These are phyloP conservation scores for Boletus barrowsii DNA, from an alignment of 768 basidiomycete species.

Conservation along the genomic window DNA sequence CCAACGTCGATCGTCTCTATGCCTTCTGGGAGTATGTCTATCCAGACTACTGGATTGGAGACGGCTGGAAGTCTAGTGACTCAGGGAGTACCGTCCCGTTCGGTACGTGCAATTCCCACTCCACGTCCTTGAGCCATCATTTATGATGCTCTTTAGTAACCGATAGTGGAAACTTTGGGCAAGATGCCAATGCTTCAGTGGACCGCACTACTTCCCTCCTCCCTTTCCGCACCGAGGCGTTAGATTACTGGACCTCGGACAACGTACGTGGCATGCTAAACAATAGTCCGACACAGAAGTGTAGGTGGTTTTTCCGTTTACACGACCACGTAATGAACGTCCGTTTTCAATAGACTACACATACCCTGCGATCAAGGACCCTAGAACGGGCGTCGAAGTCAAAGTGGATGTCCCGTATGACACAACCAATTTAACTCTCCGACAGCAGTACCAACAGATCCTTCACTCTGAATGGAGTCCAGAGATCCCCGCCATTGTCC, in stretches of 20 bases:
- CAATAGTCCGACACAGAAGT: neutral
- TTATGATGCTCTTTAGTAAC: neutral
- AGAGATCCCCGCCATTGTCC: neutral
- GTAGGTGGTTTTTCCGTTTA: neutral
- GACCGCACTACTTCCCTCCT: neutral
- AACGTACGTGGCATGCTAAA: slow-evolving; percentile 1
- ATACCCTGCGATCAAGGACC: slow-evolving; percentile 16
- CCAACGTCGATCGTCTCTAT: slow-evolving; percentile 19
- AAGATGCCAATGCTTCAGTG: neutral
- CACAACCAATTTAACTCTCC: neutral
- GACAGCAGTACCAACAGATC: slow-evolving; percentile 2
- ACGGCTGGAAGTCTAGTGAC: slow-evolving; percentile 6
- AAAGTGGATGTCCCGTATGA: slow-evolving; percentile 15
- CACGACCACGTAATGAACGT: neutral
- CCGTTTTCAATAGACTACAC: slow-evolving; percentile 15
- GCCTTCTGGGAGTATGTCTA: slow-evolving; percentile 24
- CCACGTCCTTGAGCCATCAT: neutral
- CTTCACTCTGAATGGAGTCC: slow-evolving; percentile 4
- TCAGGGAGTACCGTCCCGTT: slow-evolving; percentile 3
- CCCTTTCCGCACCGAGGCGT: slow-evolving; percentile 13
- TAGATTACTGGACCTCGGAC: slow-evolving; percentile 17
- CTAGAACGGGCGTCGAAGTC: neutral
- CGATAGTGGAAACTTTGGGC: neutral
- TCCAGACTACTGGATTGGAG: slow-evolving; percentile 13
- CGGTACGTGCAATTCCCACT: neutral